These are phyloP conservation scores for Suaeda aralocaspica DNA, from an alignment of 148 eudicot genomes.

Conservation along the genomic window DNA sequence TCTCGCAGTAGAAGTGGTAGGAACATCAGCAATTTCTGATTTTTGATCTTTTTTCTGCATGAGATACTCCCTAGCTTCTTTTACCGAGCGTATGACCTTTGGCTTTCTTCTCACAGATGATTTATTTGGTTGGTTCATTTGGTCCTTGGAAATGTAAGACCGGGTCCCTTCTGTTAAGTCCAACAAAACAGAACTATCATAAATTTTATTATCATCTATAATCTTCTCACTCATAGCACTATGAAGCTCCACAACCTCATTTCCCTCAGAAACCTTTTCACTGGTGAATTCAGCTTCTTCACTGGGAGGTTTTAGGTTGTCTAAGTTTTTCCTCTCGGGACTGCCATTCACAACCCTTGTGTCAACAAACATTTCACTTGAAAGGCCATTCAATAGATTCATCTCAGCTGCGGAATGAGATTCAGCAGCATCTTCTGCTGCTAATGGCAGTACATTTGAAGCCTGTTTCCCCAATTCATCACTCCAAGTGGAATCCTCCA, in stretches of 20 bases:
- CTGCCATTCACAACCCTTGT: slow-evolving; percentile 23
- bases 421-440: not conserved
- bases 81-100: slow-evolving; percentile 62
- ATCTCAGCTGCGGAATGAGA: not conserved
- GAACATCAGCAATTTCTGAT: slow-evolving; percentile 18
- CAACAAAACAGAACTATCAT: slow-evolving; percentile 10
- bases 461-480: slow-evolving; percentile 9
- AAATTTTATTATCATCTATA: slow-evolving; percentile 15
- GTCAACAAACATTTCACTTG: slow-evolving; percentile 14
- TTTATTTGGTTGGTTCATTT: slow-evolving; percentile 21
- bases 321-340: slow-evolving; percentile 6
- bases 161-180: slow-evolving; percentile 16
- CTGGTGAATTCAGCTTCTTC: not conserved
- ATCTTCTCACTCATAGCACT: slow-evolving; percentile 14
- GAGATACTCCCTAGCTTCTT: slow-evolving; percentile 86
- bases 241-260: slow-evolving; percentile 18
- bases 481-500: not conserved
- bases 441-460: slow-evolving; percentile 12
- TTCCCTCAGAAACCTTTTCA: slow-evolving; percentile 21
- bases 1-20: slow-evolving; percentile 13
- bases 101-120: slow-evolving; percentile 36
- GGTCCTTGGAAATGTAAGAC: slow-evolving; percentile 22
- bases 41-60: slow-evolving; percentile 37
- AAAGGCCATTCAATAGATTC: not conserved
- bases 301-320: not conserved